A percentile compares a stretch with the other conserved stretches of the same genome.
Evolutionary conservation across 2,329 filamentous ascomycete genomes (phyloP).

Genomic region (Lachnellula cervina): DNA sequence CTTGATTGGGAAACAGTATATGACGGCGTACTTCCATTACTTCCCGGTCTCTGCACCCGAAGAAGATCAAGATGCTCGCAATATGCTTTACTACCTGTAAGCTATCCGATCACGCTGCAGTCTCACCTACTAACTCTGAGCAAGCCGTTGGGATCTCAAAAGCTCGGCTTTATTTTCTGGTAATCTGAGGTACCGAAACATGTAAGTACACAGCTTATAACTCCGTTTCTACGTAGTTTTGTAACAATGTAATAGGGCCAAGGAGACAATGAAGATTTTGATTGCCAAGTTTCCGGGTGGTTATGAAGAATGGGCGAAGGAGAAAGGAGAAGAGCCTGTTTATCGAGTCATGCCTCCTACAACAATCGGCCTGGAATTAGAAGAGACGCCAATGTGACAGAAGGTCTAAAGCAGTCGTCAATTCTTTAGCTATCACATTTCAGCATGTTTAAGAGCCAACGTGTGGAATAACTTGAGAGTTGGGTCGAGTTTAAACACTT

Average conservation of each 20-base stretch:
- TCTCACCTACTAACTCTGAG: background rate
- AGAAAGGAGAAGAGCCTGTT: too few species aligned
- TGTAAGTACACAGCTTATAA: background rate
- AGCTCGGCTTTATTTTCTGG: slow-evolving; percentile 5
- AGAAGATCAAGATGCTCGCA: slow-evolving; percentile 9
- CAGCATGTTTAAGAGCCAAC: too few species aligned
- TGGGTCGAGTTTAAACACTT: too few species aligned
- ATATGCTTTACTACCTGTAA: slow-evolving; percentile 5
- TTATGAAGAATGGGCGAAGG: slow-evolving; percentile 1
- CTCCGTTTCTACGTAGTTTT: background rate
- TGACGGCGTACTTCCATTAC: slow-evolving; percentile 4
- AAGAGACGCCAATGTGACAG: too few species aligned
- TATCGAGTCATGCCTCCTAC: too few species aligned
- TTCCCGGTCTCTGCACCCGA: slow-evolving; percentile 3
- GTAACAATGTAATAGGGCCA: slow-evolving; percentile 1
- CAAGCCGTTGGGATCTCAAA: slow-evolving; percentile 7
- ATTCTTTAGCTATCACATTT: too few species aligned
- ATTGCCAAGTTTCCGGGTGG: slow-evolving; percentile 6
- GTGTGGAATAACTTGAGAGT: too few species aligned
- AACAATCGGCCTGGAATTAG: too few species aligned
- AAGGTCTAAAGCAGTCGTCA: too few species aligned
- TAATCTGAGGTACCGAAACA: slow-evolving; percentile 4
- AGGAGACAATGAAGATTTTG: slow-evolving; percentile 5
- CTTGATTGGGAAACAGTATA: slow-evolving; percentile 1
- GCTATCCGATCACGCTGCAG: background rate